Conservation (phyloP, 148 eudicot genomes). For the Pharnaceum exiguum region DNA sequence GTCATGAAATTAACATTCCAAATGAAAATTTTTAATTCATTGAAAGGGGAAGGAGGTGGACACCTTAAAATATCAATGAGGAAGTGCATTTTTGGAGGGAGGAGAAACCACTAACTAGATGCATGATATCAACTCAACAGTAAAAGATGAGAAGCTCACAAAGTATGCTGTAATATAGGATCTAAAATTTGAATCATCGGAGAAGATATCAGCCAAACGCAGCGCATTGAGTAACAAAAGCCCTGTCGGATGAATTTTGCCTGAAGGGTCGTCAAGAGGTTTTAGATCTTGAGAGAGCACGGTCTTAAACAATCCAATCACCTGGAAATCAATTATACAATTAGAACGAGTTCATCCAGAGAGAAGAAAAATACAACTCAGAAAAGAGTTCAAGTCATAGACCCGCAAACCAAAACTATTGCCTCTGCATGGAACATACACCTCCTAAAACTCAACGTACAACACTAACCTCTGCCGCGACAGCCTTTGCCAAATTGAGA, state of each 20-base stretch:
- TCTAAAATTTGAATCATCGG: constrained; percentile 97
- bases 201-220: constrained; percentile 85
- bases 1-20: no score
- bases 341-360: constrained; percentile 6
- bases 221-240: constrained; percentile 84
- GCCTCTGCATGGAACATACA: no score
- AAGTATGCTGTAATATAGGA: constrained; percentile 61
- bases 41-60: no score
- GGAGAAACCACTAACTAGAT: background rate
- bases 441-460: background rate
- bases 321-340: constrained; percentile 35
- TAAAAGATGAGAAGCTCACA: constrained; percentile 43
- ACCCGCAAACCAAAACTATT: no score
- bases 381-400: background rate
- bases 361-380: background rate
- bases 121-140: background rate
- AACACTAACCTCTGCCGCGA: constrained; percentile 67
- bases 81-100: no score
- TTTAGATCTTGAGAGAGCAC: constrained; percentile 43
- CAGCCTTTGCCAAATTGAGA: constrained; percentile 74
- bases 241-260: constrained; percentile 57
- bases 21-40: no score
- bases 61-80: no score
- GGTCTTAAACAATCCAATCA: constrained; percentile 68
- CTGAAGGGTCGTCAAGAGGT: constrained; percentile 28